These are phyloP conservation scores for Globisporangium spinosum DNA, from an alignment of 352 stramenopile species.

Conservation along the genomic window DNA sequence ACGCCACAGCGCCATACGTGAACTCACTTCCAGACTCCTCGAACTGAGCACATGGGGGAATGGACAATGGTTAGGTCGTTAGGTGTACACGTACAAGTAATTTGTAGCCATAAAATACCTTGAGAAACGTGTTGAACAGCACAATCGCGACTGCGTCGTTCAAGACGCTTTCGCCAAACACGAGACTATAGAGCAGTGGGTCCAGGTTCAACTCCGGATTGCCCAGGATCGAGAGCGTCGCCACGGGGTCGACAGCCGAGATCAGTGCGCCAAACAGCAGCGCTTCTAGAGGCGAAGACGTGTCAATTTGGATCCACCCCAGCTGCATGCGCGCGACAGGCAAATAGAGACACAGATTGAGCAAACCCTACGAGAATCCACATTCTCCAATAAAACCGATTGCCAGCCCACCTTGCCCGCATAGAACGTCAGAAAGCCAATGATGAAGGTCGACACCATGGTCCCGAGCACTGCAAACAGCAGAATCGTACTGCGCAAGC, in stretches of 20 bases:
- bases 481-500: slow-evolving; percentile 83
- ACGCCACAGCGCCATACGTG: slow-evolving; percentile 47
- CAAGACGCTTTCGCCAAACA: slow-evolving; percentile 97
- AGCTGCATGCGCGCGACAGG: slow-evolving; percentile 24
- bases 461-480: slow-evolving; percentile 94
- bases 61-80: neutral
- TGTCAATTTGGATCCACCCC: slow-evolving; percentile 86
- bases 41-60: slow-evolving; percentile 28
- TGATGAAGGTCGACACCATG: slow-evolving; percentile 95
- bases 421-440: slow-evolving; percentile 92
- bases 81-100: neutral
- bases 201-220: slow-evolving; percentile 90
- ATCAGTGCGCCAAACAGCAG: slow-evolving; percentile 96
- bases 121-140: slow-evolving; percentile 95
- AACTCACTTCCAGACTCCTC: slow-evolving; percentile 79
- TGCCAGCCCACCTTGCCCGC: slow-evolving; percentile 44
- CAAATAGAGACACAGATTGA: neutral
- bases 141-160: slow-evolving; percentile 98
- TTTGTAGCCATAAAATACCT: slow-evolving; percentile 33
- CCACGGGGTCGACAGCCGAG: slow-evolving; percentile 94
- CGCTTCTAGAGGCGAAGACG: slow-evolving; percentile 90
- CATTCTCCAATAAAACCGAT: neutral
- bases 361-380: neutral
- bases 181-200: slow-evolving; percentile 86
- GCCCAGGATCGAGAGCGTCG: slow-evolving; percentile 95